Evolutionary conservation across 2,329 filamentous ascomycete species (phyloP), one percentile per base, ranked within the genome.

Genomic region (Xylariaceae sp.): DNA sequence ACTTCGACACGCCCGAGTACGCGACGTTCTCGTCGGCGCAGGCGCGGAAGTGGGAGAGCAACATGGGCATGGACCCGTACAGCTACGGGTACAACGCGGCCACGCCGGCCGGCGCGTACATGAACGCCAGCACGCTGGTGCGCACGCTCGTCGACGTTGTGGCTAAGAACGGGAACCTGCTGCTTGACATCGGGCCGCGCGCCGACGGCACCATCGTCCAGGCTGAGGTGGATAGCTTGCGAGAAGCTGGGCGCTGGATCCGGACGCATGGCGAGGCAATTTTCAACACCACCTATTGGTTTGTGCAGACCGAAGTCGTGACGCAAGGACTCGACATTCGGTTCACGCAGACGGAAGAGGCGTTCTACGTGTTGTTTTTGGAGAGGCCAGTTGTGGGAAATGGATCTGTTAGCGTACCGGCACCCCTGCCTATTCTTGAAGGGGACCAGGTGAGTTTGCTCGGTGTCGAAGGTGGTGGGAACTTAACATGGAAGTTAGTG

Each of bases 1-100:
- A 85, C 68, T 85, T 84, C 59, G 81, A 85, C 64, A 85, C 82
- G 1, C 82, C 82, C 0, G 82, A 85, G 64, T 86, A 85, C 63
- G 70, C 72, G 23, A 73, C 72, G 6, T 82, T 79, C 63, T 68
- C 72, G 2, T 73, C 76, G 3, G 75, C 78, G 7, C 80, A 82
- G 64, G 64, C 71, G 26, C 72, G 80, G 23, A 85, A 85, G 66
- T 86, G 82, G 82, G 83, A 85, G 67, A 78, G 71, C 33, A 85
- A 79, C 66, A 74, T 75, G 35, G 82, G 82, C 30, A 81, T 86
- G 79, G 82, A 85, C 59, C 82, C 82, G 0, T 84, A 75, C 61
- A 77, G 72, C 57, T 85, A 85, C 59, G 82, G 82, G 3, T 85
- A 80, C 68, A 85, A 86, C 63, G 72, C 77, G 6, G 81, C 80